A percentile compares a stretch with the other conserved stretches of the same genome.
phyloP scores from a whole-genome alignment of 768 basidiomycete genomes.

The Paxillus ammoniavirescens region DNA sequence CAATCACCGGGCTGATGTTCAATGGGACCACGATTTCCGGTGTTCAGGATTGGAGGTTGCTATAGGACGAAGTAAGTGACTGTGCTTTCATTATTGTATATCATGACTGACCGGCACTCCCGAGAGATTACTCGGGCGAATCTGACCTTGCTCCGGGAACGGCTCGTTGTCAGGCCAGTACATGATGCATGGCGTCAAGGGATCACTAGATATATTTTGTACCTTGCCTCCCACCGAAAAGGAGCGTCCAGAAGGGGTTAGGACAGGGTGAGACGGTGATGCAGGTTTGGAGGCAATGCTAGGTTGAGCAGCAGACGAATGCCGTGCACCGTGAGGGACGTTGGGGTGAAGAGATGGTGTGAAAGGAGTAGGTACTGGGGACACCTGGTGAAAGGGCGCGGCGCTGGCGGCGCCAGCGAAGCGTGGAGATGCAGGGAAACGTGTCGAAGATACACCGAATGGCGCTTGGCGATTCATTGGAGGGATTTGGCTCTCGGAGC shows the following conservation, averaged over 20 bases:
- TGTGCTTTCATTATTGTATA: background rate
- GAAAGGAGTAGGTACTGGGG: constrained; percentile 25
- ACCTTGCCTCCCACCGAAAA: constrained; percentile 77
- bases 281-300: constrained; percentile 30
- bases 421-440: constrained; percentile 25
- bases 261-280: constrained; percentile 60
- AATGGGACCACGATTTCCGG: constrained; percentile 85
- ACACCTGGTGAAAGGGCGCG: constrained; percentile 12
- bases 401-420: constrained; percentile 19
- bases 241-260: constrained; percentile 81
- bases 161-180: constrained; percentile 92
- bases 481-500: constrained; percentile 36
- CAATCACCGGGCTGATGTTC: constrained; percentile 83
- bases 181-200: constrained; percentile 73
- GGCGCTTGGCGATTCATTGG: constrained; percentile 30
- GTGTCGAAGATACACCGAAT: constrained; percentile 20
- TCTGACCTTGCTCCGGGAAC: constrained; percentile 77
- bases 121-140: constrained; percentile 55
- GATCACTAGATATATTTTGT: constrained; percentile 75
- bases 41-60: constrained; percentile 87
- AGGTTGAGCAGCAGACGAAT: constrained; percentile 27
- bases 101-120: constrained; percentile 49
- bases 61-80: constrained; percentile 25
- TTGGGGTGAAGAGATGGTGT: constrained; percentile 33
- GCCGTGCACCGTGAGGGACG: constrained; percentile 20